Percentiles rank a stretch among this genome's conserved stretches.
Conservation (phyloP, 1,284 basidiomycete species). For the Athelia psychrophila region DNA sequence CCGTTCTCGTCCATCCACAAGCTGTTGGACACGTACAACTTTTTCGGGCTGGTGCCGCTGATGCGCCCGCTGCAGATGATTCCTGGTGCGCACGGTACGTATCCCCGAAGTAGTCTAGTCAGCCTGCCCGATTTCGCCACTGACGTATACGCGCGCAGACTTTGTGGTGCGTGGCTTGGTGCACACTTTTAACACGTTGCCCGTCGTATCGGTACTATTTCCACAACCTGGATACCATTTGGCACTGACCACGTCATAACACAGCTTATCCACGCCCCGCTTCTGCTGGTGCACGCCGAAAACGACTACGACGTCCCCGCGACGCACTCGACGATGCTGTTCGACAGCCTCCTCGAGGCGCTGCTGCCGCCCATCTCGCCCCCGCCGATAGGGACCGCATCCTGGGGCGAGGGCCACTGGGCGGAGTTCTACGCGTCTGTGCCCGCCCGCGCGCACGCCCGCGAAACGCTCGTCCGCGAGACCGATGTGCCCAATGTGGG, state of each 20-base stretch:
- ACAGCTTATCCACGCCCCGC: conserved; percentile 60
- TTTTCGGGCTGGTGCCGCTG: conserved; percentile 72
- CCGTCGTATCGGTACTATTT: conserved; percentile 48
- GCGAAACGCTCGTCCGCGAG: conserved; percentile 44
- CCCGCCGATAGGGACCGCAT: conserved; percentile 30
- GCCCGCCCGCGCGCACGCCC: conserved; percentile 30
- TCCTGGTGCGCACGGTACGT: conserved; percentile 69
- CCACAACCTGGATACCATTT: conserved; percentile 12
- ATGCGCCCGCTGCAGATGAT: conserved; percentile 68
- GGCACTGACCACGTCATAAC: neutral
- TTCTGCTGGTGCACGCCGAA: conserved; percentile 78
- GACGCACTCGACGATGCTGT: conserved; percentile 73
- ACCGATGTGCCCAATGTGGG: conserved; percentile 57
- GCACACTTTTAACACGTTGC: conserved; percentile 67
- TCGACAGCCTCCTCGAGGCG: conserved; percentile 65
- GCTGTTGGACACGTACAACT: conserved; percentile 69
- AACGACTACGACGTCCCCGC: conserved; percentile 82
- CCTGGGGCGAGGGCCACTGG: conserved; percentile 5
- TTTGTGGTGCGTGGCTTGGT: conserved; percentile 53
- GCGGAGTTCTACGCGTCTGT: neutral
- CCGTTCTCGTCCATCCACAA: conserved; percentile 71
- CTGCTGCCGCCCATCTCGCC: conserved; percentile 49
- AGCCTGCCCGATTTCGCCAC: neutral
- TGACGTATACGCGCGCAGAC: conserved; percentile 33
- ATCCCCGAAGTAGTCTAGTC: conserved; percentile 32